phyloP scores from a whole-genome alignment of 148 eudicot genomes.

The Diospyros lotus region DNA sequence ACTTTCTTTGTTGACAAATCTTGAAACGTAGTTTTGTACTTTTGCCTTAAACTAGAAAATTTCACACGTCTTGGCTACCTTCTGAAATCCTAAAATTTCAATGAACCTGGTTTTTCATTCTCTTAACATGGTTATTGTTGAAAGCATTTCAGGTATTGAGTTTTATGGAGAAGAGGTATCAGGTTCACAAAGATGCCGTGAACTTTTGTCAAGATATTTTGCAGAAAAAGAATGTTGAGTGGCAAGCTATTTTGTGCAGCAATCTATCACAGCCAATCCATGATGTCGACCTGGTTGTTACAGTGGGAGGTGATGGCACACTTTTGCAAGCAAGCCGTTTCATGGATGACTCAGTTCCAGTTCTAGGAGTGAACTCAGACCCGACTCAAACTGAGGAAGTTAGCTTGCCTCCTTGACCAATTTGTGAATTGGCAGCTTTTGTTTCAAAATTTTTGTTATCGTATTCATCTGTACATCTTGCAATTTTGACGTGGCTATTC shows the following conservation, averaged over 20 bases:
- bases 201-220: constrained; percentile 69
- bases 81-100: neutral
- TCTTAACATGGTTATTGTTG: constrained; percentile 12
- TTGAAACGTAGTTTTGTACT: neutral
- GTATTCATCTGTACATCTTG: neutral
- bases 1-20: neutral
- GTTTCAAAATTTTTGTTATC: neutral
- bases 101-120: constrained; percentile 6
- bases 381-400: constrained; percentile 87
- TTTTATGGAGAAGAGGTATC: constrained; percentile 54
- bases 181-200: constrained; percentile 74
- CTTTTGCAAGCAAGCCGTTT: constrained; percentile 86
- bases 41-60: neutral
- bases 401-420: neutral
- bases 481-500: neutral
- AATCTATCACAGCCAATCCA: constrained; percentile 58
- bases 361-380: constrained; percentile 93
- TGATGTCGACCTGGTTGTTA: constrained; percentile 74
- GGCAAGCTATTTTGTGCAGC: constrained; percentile 47
- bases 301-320: constrained; percentile 96
- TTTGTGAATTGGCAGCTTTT: neutral
- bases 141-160: constrained; percentile 42
- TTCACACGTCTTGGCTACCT: neutral
- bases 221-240: constrained; percentile 56
- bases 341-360: constrained; percentile 74